Base-by-base conservation (phyloP, 371 early-diverging fungal species). In the Antonospora locustae region DNA sequence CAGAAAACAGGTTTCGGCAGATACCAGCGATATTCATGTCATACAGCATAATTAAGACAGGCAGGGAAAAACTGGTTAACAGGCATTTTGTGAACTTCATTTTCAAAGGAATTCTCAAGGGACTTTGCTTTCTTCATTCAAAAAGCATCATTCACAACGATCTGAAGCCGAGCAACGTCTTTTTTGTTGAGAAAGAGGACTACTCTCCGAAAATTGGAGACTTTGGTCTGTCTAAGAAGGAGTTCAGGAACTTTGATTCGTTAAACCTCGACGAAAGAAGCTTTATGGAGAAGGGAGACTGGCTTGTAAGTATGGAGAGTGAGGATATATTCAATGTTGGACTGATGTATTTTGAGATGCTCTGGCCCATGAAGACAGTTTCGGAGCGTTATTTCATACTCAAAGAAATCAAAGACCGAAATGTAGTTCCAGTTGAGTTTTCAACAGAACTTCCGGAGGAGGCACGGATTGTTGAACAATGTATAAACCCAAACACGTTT, bases 151-250 rank as follows among this genome's bases (percentile, higher is more conserved):
- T 53, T 20, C 17, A 53, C 44, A 44, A 74, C 0, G 62, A 73
- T 38, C 52, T 76, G 37, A 76, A 77, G 54, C 77, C 79, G 20
- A 80, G 79, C 74, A 86, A 86, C 70, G 79, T 84, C 28, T 66
- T 87, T 29, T 71, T 88, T 53, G 86, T 84, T 66, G 79, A 82
- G 53, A 63, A 74, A 27, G 85, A 83, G 9, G 78, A 4, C n/a
- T 23, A 20, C 12, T 12, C 79, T 28, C 73, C 86, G 67, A 87
- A 87, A 68, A 76, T 84, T 59, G 82, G 85, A 9, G 87, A 87
- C 59, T 88, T 87, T 73, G 87, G 87, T 38, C 86, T 85, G 0
- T 82, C 86, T 32, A 87, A 87, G 74, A 79, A 84, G 27, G 81
- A 81, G 9, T 9, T 9, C 34, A n/a, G n/a, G 7, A 34, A 7